Evolutionary conservation across 2,329 filamentous ascomycete genomes (phyloP).

Genomic region (Colletotrichum coccodes): DNA sequence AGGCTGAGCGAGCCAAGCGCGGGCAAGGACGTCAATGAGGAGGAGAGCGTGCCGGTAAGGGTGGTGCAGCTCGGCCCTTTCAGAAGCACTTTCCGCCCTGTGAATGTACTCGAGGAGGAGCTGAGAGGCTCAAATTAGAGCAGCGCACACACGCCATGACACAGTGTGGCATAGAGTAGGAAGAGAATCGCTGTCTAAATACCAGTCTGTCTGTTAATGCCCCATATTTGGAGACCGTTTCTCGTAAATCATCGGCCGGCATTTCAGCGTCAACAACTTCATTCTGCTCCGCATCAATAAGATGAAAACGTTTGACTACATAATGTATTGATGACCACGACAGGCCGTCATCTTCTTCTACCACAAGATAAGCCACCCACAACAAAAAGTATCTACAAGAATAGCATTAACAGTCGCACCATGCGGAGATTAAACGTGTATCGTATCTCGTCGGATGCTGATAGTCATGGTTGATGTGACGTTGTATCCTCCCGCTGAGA

Average conservation of each 20-base stretch:
- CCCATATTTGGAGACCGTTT: too few relatives aligned
- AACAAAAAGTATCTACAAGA: conserved; percentile 10
- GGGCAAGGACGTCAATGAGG: conserved; percentile 17
- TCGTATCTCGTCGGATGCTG: conserved; percentile 11
- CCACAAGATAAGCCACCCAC: neutral
- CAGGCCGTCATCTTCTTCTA: neutral
- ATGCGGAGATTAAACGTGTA: conserved; percentile 14
- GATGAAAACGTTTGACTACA: neutral
- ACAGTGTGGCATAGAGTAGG: too few relatives aligned
- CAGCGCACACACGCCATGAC: too few relatives aligned
- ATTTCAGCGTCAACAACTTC: too few relatives aligned
- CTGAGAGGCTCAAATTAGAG: neutral
- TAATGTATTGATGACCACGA: neutral
- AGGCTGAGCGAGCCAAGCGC: conserved; percentile 23
- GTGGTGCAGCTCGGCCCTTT: conserved; percentile 22
- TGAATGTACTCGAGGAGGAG: conserved; percentile 25
- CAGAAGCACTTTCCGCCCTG: conserved; percentile 31
- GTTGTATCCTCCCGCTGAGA: neutral
- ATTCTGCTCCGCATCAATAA: too few relatives aligned
- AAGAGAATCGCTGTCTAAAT: too few relatives aligned
- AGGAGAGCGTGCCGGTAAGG: conserved; percentile 27
- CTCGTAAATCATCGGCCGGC: too few relatives aligned
- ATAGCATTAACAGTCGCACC: conserved; percentile 17
- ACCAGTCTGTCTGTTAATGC: too few relatives aligned
- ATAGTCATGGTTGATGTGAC: neutral